Evolutionary conservation across 2,329 filamentous ascomycete genomes (phyloP).

Genomic region (Cercospora sesami): DNA sequence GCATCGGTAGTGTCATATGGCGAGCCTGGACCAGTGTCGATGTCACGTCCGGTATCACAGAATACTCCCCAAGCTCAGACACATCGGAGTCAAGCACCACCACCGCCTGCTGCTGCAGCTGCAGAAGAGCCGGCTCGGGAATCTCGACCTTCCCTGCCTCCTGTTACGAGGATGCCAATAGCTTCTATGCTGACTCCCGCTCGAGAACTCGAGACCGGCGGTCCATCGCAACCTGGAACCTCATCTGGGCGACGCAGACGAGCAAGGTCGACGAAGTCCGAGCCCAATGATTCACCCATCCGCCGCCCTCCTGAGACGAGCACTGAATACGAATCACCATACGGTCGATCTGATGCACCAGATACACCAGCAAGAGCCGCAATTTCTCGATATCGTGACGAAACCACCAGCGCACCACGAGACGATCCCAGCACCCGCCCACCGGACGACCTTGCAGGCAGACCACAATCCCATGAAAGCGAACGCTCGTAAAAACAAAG

Average conservation of each 20-base stretch:
- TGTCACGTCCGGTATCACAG: conserved; percentile 18
- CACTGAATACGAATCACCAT: conserved; percentile 33
- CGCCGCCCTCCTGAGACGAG: conserved; percentile 9
- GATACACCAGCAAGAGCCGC: conserved; percentile 34
- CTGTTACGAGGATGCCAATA: conserved; percentile 38
- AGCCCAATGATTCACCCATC: conserved; percentile 23
- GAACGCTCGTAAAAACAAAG: not conserved
- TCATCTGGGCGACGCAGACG: conserved; percentile 38
- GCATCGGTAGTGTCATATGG: conserved; percentile 35
- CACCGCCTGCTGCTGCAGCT: conserved; percentile 9
- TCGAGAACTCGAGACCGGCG: conserved; percentile 31
- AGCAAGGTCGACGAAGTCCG: conserved; percentile 31
- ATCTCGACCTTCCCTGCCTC: conserved; percentile 15
- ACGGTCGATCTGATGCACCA: conserved; percentile 26
- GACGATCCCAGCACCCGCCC: conserved; percentile 7
- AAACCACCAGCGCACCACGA: conserved; percentile 15
- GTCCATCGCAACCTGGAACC: conserved; percentile 32
- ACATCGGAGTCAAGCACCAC: not conserved
- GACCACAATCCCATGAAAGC: not conserved
- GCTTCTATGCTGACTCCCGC: conserved; percentile 39
- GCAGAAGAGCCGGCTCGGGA: conserved; percentile 26
- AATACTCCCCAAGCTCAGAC: conserved; percentile 15
- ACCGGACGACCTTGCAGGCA: conserved; percentile 11
- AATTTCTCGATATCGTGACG: conserved; percentile 33
- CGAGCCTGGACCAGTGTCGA: conserved; percentile 43